Evolutionary conservation across 73 alveolate species (phyloP), one percentile per base, ranked within the genome.

Genomic region (Stentor roeselii): DNA sequence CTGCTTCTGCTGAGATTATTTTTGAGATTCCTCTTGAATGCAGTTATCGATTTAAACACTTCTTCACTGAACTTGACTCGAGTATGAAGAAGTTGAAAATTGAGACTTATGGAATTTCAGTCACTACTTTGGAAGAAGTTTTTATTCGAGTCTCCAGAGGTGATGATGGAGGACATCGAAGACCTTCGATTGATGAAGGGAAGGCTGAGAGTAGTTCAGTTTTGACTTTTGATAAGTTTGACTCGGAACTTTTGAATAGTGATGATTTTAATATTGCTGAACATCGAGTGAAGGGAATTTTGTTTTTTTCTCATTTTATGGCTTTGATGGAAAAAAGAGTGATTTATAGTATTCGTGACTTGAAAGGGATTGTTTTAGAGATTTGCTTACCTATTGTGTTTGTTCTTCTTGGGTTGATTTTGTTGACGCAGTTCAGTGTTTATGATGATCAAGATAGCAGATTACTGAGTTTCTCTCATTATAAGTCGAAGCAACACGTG

Each of bases 81-180:
- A 83, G 89, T 75, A 85, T 42, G 83, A 90, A 80, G 38, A 89
- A 77, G 14, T 83, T 91, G 61, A 94, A 95, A 3, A 91, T 96
- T 3, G 96, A 95, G 40, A 74, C 95, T 30, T 96, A 96, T 61
- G 98, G 98, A 59, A 96, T 96, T 35, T 93, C 98, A 30, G 92
- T 96, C 82, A 96, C 99, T 39, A 96, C 99, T 39, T 83, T 96
- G 59, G 99, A 96, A 91, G 98, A 96, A 75, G 99, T 96, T 3
- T 96, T 96, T 83, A 84, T 96, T 83, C 91, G 89, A 83, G 98
- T 96, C 0, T 98, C 93, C 6, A 75, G 60, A 78, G 84, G 75
- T 15, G 77, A 76, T 2, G 84, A 37, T 15, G 75, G 75, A n/a
- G 15, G 75, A 39, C 82, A 34, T 77, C 0, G 84, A 38, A 39